These are phyloP conservation scores for Cladorrhinum sp. DNA, from an alignment of 2,329 filamentous ascomycete species.

Conservation along the genomic window DNA sequence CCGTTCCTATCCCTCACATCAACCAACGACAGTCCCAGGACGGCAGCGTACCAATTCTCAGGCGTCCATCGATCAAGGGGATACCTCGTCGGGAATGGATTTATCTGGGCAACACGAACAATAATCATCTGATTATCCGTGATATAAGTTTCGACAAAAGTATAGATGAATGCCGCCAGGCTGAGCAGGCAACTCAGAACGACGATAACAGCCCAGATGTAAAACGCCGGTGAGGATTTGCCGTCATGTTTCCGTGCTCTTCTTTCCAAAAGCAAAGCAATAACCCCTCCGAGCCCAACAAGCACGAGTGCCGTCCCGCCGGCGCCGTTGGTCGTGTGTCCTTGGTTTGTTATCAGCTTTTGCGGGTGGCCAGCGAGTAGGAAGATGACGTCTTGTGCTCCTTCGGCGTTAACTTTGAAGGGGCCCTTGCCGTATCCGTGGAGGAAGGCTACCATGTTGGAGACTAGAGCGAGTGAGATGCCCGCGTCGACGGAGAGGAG, in stretches of 20 bases:
- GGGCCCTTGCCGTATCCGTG: slow-evolving; percentile 31
- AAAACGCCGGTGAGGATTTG: slow-evolving; percentile 30
- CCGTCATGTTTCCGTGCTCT: slow-evolving; percentile 22
- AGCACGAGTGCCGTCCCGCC: slow-evolving; percentile 36
- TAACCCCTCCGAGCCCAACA: slow-evolving; percentile 33
- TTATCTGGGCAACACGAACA: slow-evolving; percentile 22
- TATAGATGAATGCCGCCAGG: slow-evolving; percentile 35
- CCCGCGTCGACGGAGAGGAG: slow-evolving; percentile 37
- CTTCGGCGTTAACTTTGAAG: slow-evolving; percentile 29
- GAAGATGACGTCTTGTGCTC: slow-evolving; percentile 24
- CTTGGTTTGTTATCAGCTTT: slow-evolving; percentile 38
- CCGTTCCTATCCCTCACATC: slow-evolving; percentile 24
- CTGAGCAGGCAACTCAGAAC: slow-evolving; percentile 37
- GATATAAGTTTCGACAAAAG: slow-evolving; percentile 32
- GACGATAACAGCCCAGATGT: slow-evolving; percentile 35
- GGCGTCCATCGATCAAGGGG: slow-evolving; percentile 36
- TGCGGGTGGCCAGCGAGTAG: slow-evolving; percentile 32
- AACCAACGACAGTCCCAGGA: slow-evolving; percentile 33
- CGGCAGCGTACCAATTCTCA: slow-evolving; percentile 38
- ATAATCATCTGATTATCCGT: slow-evolving; percentile 34
- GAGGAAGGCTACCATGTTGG: slow-evolving; percentile 38
- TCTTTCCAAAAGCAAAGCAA: slow-evolving; percentile 32
- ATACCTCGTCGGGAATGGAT: slow-evolving; percentile 28
- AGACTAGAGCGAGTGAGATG: slow-evolving; percentile 39
- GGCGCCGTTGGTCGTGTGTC: slow-evolving; percentile 42